Base-by-base conservation (phyloP, 2,329 filamentous ascomycete species). In the Exophiala bonariae region DNA sequence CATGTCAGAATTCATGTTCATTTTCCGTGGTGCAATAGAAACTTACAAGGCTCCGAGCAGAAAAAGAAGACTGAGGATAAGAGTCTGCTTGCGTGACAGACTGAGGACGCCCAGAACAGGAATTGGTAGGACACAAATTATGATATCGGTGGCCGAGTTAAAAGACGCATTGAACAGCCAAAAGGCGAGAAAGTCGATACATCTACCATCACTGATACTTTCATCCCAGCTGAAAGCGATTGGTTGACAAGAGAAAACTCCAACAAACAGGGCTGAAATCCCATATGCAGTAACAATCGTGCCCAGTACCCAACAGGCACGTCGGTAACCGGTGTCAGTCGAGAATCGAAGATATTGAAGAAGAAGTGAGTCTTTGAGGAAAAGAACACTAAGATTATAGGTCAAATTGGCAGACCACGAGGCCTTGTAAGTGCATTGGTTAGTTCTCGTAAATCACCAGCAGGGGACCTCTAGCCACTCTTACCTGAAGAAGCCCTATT, bases 61-160 rank as follows among this genome's bases (percentile, higher is more conserved):
- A 20, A 58, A 58, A 2, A 55, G 50, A 17, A 51, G 18, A n/a
- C 45, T 47, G 26, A 60, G 38, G 17, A 51, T 50, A 14, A 45
- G n/a, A 20, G 54, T 50, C 11, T 57, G 43, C 7, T 56, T 52
- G n/a, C 40, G 47, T 13, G 44, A 47, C 16, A 54, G 46, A 20
- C 61, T 58, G 6, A 70, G 51, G 2, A 55, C 59, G 57, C 58
- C 65, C 9, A 70, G 38, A 5, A 64, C 59, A 2, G 66, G 66
- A 20, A 68, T 52, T 3, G 68, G 67, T 6, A 69, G 49, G 2
- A 62, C 17, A 1, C 70, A 53, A 42, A 71, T 53, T 3, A 64
- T 51, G 3, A 62, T 47, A 47, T 70, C 66, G 16, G 68, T 66
- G 5, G 63, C 38, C n/a, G 70, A 66, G 42, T 69, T 68, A 4